Base-by-base conservation (phyloP, 1,284 basidiomycete genomes). In the Malassezia globosa region DNA sequence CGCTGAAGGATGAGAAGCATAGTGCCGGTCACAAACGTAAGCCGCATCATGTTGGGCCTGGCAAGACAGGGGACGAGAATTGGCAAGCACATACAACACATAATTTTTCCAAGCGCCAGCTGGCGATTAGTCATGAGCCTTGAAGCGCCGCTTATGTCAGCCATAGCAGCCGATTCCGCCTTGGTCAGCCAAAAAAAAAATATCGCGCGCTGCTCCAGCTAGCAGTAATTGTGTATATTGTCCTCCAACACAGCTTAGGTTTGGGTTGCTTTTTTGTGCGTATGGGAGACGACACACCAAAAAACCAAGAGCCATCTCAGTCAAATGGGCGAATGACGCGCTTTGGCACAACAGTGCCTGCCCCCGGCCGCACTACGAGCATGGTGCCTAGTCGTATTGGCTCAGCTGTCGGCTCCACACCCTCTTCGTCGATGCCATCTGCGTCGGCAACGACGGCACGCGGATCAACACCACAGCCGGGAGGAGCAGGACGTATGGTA, bases 341-440 rank as follows among this genome's bases (percentile, higher is more conserved):
- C 26, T 10, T 18, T n/a, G 25, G 31, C 41, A 43, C 18, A 27
- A 33, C 29, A 8, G 23, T 25, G n/a, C 21, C 42, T 14, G 35
- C 33, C 21, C 39, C 42, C 11, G 63, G 60, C 1, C 72, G 73
- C 43, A 66, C 58, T 6, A 75, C 74, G 50, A 75, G 72, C 31
- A 73, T 74, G 53, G 72, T 72, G 43, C 51, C 56, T 1, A 35
- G 56, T 5, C 54, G 74, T 27, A 67, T 73, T 23, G 48, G 76
- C 26, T 76, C 77, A 51, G 66, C 71, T 27, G 63, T 56, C 21
- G 80, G 79, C 58, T 55, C 68, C 10, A 60, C 64, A 22, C 75
- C 73, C 39, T 78, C 78, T 64, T 77, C 77, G 58, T 67, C 64
- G 11, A n/a, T n/a, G n/a, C n/a, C n/a, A n/a, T n/a, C 72, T 78